Base-by-base conservation (phyloP, 2,329 filamentous ascomycete species). In the Gremmenia infestans region DNA sequence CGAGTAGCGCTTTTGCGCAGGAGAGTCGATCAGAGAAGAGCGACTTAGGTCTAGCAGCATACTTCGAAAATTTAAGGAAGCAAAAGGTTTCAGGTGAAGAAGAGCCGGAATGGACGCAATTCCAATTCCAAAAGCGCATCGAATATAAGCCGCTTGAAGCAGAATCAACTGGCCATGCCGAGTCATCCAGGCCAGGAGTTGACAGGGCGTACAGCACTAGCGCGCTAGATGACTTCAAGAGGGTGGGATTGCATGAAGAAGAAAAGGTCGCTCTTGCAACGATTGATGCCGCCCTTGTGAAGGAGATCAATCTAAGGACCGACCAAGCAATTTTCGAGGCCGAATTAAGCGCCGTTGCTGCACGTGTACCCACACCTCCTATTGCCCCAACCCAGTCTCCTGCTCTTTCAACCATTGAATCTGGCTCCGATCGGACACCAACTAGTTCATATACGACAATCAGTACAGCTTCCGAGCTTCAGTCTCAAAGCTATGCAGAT, bases 21-120 rank as follows among this genome's bases (percentile, higher is more conserved):
- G 85, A 88, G 62, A 78, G 82, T 65, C 81, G 81, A 54, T 74
- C 78, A 55, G 80, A 81, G 43, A 78, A 74, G 61, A 71, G 69
- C 56, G 81, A 87, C 74, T 81, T 81, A 60, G 88, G 87, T 58
- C 70, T 97, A 79, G 91, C 92, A 60, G 91, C 90, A 66, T 97
- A 96, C 74, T 95, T 91, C 67, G 91, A 94, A 72, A 89, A 91
- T 53, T 88, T 94, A 77, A 91, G 93, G 72, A 87, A 88, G 71
- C 82, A 86, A 61, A 85, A 93, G 71, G 80, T 79, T 57, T 78
- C 80, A 50, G 87, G 79, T 19, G 81, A 82, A 39, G 75, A 85
- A 48, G 87, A 91, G 50, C 85, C 87, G 63, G 92, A 97, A 71
- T 96, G 91, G 91, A 87, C 87, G 45, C 91, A 96, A 71, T 95